These are phyloP conservation scores for Kwoniella dejecticola DNA, from an alignment of 768 basidiomycete species.

Conservation along the genomic window DNA sequence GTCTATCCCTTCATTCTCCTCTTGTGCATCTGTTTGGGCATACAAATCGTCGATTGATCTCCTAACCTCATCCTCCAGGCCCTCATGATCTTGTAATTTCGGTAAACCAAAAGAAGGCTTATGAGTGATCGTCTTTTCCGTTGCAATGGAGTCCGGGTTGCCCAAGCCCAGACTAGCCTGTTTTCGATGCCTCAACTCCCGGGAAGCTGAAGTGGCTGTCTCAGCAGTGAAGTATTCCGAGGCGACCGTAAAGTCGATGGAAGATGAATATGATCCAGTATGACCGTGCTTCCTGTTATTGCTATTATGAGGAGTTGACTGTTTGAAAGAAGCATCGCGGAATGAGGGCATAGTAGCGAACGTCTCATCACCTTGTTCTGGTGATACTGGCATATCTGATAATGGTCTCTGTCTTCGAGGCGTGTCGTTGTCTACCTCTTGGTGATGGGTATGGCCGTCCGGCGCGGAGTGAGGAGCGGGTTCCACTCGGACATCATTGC, in stretches of 20 bases:
- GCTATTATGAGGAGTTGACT: slow-evolving; percentile 9
- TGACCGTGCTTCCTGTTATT: slow-evolving; percentile 5
- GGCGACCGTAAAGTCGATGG: slow-evolving; percentile 25
- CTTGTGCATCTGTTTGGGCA: not conserved
- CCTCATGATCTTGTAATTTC: slow-evolving; percentile 20
- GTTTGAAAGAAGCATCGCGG: slow-evolving; percentile 3
- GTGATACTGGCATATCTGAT: slow-evolving; percentile 4
- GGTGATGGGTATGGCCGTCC: not conserved
- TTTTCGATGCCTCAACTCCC: slow-evolving; percentile 18
- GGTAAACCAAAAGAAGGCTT: slow-evolving; percentile 37
- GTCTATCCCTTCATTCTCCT: slow-evolving; percentile 20
- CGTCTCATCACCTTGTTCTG: slow-evolving; percentile 15
- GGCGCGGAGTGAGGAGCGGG: slow-evolving; percentile 13
- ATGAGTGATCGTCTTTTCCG: slow-evolving; percentile 21
- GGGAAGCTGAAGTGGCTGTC: slow-evolving; percentile 1
- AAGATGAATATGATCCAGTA: slow-evolving; percentile 25
- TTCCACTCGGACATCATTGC: slow-evolving; percentile 25
- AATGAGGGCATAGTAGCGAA: slow-evolving; percentile 15
- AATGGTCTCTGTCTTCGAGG: slow-evolving; percentile 4
- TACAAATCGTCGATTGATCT: slow-evolving; percentile 26
- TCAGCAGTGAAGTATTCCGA: slow-evolving; percentile 25
- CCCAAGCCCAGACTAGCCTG: not conserved
- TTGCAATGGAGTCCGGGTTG: not conserved
- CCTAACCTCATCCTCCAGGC: slow-evolving; percentile 31
- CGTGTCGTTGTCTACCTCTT: not conserved